Conservation (phyloP, 495 filamentous ascomycete genomes). For the Neurospora intermedia region DNA sequence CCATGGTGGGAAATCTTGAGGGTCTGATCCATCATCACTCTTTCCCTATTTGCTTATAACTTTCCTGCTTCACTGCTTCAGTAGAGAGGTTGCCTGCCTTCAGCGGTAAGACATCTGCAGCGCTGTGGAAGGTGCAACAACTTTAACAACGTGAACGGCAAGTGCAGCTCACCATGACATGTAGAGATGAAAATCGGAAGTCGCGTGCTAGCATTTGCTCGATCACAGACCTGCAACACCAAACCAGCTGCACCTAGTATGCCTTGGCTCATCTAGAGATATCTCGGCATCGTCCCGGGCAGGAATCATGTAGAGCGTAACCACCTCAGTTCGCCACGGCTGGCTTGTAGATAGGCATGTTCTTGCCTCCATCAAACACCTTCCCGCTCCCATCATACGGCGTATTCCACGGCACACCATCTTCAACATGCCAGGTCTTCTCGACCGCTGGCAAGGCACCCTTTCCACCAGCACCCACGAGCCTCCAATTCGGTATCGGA, state of each 20-base stretch:
- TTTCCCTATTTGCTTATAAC: neutral
- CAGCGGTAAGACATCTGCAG: neutral
- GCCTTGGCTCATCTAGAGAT: neutral
- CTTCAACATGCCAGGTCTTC: slow-evolving; percentile 17
- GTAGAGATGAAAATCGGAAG: neutral
- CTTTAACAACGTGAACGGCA: neutral
- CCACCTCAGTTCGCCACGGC: slow-evolving; percentile 4
- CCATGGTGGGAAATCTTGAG: no score
- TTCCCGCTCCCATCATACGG: slow-evolving; percentile 41
- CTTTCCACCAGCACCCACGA: slow-evolving; percentile 33
- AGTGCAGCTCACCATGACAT: neutral
- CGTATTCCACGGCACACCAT: slow-evolving; percentile 10
- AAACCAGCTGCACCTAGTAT: neutral
- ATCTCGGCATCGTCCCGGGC: neutral
- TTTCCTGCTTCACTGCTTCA: neutral
- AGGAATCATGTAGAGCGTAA: no score
- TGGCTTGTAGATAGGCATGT: slow-evolving; percentile 16
- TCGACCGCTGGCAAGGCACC: slow-evolving; percentile 23
- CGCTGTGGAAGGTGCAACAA: neutral
- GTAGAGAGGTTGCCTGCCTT: neutral
- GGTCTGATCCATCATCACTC: neutral
- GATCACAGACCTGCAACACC: neutral
- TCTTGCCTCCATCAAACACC: slow-evolving; percentile 30
- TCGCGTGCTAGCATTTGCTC: neutral
- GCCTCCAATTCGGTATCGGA: slow-evolving; percentile 33